Percentiles rank a stretch among this genome's conserved stretches.
phyloP scores from a whole-genome alignment of 2,329 filamentous ascomycete species.

The Fusarium vanettenii region DNA sequence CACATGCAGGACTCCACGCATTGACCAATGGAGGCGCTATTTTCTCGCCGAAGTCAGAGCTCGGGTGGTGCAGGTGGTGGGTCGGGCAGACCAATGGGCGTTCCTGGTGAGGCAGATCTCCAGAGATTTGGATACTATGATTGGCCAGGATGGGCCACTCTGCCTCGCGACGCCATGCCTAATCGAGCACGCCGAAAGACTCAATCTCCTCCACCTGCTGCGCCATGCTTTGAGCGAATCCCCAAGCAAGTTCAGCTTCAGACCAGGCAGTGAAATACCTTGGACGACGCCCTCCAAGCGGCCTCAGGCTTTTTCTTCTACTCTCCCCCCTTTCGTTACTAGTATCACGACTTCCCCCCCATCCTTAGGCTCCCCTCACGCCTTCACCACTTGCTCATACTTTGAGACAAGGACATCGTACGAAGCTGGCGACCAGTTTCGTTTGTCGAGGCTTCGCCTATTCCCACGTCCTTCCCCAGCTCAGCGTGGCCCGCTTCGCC shows the following conservation, averaged over 20 bases:
- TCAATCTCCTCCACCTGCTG: slow-evolving; percentile 49
- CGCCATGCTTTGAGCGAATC: slow-evolving; percentile 42
- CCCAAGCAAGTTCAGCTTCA: slow-evolving; percentile 37
- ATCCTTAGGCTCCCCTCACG: slow-evolving; percentile 5
- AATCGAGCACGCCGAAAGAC: slow-evolving; percentile 59
- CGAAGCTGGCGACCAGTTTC: slow-evolving; percentile 33
- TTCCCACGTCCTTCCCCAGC: slow-evolving; percentile 6
- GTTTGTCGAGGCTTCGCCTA: slow-evolving; percentile 33
- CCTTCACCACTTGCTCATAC: background rate
- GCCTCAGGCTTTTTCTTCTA: slow-evolving; percentile 48
- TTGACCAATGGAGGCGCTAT: slow-evolving; percentile 48
- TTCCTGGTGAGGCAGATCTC: slow-evolving; percentile 7
- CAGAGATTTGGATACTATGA: slow-evolving; percentile 13
- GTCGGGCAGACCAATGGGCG: slow-evolving; percentile 43
- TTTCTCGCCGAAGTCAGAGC: slow-evolving; percentile 51
- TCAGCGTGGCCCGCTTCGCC: slow-evolving; percentile 15
- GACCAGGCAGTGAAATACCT: slow-evolving; percentile 49
- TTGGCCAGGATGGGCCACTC: slow-evolving; percentile 40
- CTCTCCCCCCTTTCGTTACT: slow-evolving; percentile 25
- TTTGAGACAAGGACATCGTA: slow-evolving; percentile 3
- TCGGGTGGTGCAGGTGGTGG: slow-evolving; percentile 43
- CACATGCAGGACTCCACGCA: slow-evolving; percentile 32
- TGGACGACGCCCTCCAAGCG: slow-evolving; percentile 47
- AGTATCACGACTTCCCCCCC: slow-evolving; percentile 6
- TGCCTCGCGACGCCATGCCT: slow-evolving; percentile 48